Base-by-base conservation (phyloP, 2,329 filamentous ascomycete species). In the Aspergillus sp. region DNA sequence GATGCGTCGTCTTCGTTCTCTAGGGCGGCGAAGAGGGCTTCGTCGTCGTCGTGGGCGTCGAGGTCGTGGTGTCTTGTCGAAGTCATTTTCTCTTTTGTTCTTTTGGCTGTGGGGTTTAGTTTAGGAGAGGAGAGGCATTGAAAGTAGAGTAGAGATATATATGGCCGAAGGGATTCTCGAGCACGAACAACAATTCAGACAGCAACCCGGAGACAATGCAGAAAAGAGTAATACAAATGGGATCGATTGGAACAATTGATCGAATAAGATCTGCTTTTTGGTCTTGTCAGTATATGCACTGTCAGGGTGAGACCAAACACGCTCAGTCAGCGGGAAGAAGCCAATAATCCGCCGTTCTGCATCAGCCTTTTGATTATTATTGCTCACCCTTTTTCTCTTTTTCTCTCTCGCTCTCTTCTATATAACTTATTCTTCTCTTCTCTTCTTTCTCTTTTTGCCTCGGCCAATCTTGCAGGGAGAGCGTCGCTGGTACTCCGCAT, bases 11-110 rank as follows among this genome's bases (percentile, higher is more conserved):
- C 74, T 61, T 74, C 70, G 36, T 67, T 61, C 56, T 74, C 72
- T 41, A 83, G 73, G 46, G 75, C 72, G 33, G 76, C 76, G 53
- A 83, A 78, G 46, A 83, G 72, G 41, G 76, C 77, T 57, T 82
- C 80, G 59, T 80, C 76, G 59, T 80, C 75, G 51, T 76, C 73
- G 4, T 60, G 59, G 52, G 76, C 74, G 50, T 68, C 63, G n/a
- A 8, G 36, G 36, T 39, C 36, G 36, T 28, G 36, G 36, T 39
- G 19, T 19, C 6, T 28, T 39, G 12, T 39, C 12, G 36, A 39
- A 19, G 35, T 30, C 38, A 44, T 44, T 44, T 39, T 29, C n/a
- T 36, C 4, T 30, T 38, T 19, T n/a, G 19, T 19, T 19, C 19
- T 44, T 34, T 26, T 36, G 28, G n/a, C 34, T 26, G 30, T n/a